Conservation (phyloP, 2,329 filamentous ascomycete species). For the Colletotrichum graminicola region DNA sequence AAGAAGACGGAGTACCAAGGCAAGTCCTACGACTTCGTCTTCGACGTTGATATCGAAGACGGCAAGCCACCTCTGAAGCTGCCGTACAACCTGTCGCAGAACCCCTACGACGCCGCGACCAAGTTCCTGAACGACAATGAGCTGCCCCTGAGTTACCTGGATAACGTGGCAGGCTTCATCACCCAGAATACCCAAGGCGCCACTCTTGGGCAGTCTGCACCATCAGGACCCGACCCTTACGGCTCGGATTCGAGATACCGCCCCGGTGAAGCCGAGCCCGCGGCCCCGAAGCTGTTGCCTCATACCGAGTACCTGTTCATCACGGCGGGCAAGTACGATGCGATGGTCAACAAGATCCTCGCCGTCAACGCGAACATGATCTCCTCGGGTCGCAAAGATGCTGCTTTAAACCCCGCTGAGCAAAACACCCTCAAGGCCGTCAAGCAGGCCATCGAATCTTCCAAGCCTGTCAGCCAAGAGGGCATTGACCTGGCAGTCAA, state of each 20-base stretch:
- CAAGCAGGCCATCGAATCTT: constrained; percentile 72
- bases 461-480: constrained; percentile 60
- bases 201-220: constrained; percentile 75
- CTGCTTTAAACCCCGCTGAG: constrained; percentile 80
- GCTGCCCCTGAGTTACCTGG: constrained; percentile 86
- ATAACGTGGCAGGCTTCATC: constrained; percentile 94
- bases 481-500: constrained; percentile 76
- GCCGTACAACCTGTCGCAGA: constrained; percentile 93
- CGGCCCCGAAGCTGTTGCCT: constrained; percentile 75
- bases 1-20: constrained; percentile 83
- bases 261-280: constrained; percentile 80
- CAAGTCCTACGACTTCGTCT: constrained; percentile 94
- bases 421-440: constrained; percentile 72
- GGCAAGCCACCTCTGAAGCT: constrained; percentile 92
- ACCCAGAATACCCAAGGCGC: constrained; percentile 89
- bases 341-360: constrained; percentile 81
- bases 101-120: constrained; percentile 90
- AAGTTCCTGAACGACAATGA: constrained; percentile 94
- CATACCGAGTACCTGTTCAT: constrained; percentile 85
- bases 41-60: constrained; percentile 96
- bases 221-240: constrained; percentile 74
- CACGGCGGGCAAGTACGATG: constrained; percentile 76
- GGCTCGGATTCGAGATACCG: constrained; percentile 84
- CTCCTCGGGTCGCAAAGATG: constrained; percentile 76
- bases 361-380: constrained; percentile 82